Evolutionary conservation across 2,329 filamentous ascomycete species (phyloP).

Genomic region (Penicillium sp.): DNA sequence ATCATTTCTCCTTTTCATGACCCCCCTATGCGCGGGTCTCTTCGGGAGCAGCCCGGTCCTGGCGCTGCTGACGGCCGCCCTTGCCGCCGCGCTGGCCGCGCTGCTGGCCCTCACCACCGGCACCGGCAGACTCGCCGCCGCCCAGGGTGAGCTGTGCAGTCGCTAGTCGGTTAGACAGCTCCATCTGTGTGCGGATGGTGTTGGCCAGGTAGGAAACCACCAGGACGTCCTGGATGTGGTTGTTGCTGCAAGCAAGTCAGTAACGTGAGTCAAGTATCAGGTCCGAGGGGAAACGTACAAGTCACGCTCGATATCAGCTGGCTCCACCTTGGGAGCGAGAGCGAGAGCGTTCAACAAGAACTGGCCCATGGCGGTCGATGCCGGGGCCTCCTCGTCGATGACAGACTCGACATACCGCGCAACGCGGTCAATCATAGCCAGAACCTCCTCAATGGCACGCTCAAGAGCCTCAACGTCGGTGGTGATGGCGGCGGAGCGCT

Average conservation of each 20-base stretch:
- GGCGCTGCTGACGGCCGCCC: slow-evolving; percentile 42
- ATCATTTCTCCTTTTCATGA: slow-evolving; percentile 21
- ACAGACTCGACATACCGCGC: slow-evolving; percentile 90
- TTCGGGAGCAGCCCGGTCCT: slow-evolving; percentile 37
- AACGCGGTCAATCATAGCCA: slow-evolving; percentile 86
- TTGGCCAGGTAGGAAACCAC: slow-evolving; percentile 98
- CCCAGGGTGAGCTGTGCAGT: slow-evolving; percentile 66
- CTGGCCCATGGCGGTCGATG: slow-evolving; percentile 88
- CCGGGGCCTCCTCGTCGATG: slow-evolving; percentile 80
- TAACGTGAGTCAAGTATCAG: slow-evolving; percentile 10
- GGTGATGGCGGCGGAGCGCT: slow-evolving; percentile 68
- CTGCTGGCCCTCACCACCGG: slow-evolving; percentile 34
- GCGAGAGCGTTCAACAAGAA: slow-evolving; percentile 92
- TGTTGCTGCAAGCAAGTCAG: slow-evolving; percentile 64
- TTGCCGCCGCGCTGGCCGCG: slow-evolving; percentile 41
- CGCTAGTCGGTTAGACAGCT: slow-evolving; percentile 90
- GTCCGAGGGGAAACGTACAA: slow-evolving; percentile 57
- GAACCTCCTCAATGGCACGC: slow-evolving; percentile 78
- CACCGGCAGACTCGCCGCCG: slow-evolving; percentile 44
- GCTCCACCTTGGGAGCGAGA: slow-evolving; percentile 90
- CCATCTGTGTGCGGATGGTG: slow-evolving; percentile 98
- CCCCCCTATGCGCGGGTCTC: slow-evolving; percentile 38
- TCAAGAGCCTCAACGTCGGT: slow-evolving; percentile 90
- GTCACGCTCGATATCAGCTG: slow-evolving; percentile 86
- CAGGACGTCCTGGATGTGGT: slow-evolving; percentile 97